Evolutionary conservation across 805 yeast species (phyloP), one percentile per base, ranked within the genome.

Genomic region (Starmera dryadoides): DNA sequence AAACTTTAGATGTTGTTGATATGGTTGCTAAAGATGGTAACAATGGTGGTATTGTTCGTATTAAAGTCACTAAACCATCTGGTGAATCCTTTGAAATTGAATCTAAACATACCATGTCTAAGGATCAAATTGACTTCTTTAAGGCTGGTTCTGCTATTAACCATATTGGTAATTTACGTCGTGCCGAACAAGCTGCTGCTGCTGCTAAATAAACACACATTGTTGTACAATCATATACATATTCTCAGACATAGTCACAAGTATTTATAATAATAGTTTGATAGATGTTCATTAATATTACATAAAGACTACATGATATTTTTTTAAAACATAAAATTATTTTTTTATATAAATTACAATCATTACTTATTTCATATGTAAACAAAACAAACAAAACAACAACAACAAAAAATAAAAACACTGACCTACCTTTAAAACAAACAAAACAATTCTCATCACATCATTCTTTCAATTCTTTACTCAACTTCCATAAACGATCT

Each of bases 91-190:
- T 81, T 48, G 78, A 73, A 40, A 79, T 93, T 47, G 71, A 75
- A 49, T 77, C 93, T 53, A 88, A 81, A 64, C 98, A 93, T 64
- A 91, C 98, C 36, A 89, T 93, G 98, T 88, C 97, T 17, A 78
- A 77, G 60, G 98, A 93, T 64, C 98, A 93, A 71, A 71, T 93
- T 39, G 94, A 85, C 47, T 93, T 91, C 68, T 93, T 93, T 78
- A 88, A 81, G 62, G 96, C 97, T 30, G 98, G 98, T 39, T 85
- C 95, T 40, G 98, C 98, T 25, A 88, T 93, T 58, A 93, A 93
- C 64, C 78, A 77, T 65, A 93, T 93, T 58, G 91, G 94, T 49
- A 72, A 77, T 51, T 61, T 66, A 59, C 64, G 67, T 45, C 65
- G 65, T 55, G 55, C 58, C 21, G 55, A 52, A 34, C 34, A 32